A percentile compares a stretch with the other conserved stretches of the same genome.
These are phyloP conservation scores for Fusarium armeniacum DNA, from an alignment of 2,329 filamentous ascomycete genomes.

Conservation along the genomic window DNA sequence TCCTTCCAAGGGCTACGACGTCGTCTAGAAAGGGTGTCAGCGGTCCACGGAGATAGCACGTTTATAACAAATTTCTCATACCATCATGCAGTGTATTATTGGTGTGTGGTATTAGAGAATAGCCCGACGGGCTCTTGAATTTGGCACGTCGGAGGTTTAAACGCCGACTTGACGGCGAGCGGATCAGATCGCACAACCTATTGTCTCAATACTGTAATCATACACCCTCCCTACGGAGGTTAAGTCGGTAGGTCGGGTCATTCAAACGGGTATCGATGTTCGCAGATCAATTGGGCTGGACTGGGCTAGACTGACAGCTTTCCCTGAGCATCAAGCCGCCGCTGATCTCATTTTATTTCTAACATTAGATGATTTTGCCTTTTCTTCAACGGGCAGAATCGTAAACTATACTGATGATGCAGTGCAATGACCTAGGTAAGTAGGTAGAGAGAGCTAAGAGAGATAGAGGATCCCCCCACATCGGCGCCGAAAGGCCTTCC, in stretches of 20 bases:
- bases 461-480: constrained; percentile 9
- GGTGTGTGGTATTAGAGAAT: constrained; percentile 1
- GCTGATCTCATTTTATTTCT: constrained; percentile 29
- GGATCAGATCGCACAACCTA: constrained; percentile 2
- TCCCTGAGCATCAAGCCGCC: constrained; percentile 10
- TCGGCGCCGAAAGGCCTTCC: constrained; percentile 42
- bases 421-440: not conserved
- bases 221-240: constrained; percentile 38
- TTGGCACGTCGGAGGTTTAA: constrained; percentile 39
- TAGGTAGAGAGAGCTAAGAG: not conserved
- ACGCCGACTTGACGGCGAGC: constrained; percentile 37
- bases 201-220: not conserved
- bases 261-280: constrained; percentile 22
- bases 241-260: constrained; percentile 23
- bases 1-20: not conserved
- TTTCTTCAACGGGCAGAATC: not conserved
- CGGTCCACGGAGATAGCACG: constrained; percentile 14
- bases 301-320: not conserved
- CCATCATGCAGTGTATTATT: not conserved
- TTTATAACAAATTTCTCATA: constrained; percentile 10
- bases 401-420: constrained; percentile 2
- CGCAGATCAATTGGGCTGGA: constrained; percentile 15
- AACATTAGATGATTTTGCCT: constrained; percentile 1
- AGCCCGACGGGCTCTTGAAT: constrained; percentile 25
- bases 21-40: constrained; percentile 19